These are phyloP conservation scores for Sclerospora graminicola DNA, from an alignment of 352 stramenopile genomes.

Conservation along the genomic window DNA sequence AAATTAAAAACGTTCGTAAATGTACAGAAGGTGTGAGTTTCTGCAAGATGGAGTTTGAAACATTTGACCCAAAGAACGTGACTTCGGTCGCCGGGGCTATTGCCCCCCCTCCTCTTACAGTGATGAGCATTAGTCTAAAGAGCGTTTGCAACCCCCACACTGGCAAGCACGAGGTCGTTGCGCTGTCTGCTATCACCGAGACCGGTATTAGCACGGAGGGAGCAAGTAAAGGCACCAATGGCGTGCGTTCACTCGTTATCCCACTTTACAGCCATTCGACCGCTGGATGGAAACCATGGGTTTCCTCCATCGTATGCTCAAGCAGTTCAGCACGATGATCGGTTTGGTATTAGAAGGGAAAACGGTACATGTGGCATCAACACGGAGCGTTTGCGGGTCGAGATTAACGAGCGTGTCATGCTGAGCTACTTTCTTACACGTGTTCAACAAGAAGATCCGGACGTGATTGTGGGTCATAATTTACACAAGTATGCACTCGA, in stretches of 20 bases:
- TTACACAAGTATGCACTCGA: constrained; percentile 97
- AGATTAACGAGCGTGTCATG: constrained; percentile 79
- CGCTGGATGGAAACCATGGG: constrained; percentile 44
- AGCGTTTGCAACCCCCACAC: constrained; percentile 94
- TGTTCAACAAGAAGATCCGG: constrained; percentile 94
- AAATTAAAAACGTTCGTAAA: constrained; percentile 85
- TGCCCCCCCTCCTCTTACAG: constrained; percentile 86
- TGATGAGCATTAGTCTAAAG: constrained; percentile 96
- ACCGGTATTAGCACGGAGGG: constrained; percentile 65
- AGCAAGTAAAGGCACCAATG: constrained; percentile 24
- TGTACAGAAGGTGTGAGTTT: constrained; percentile 74
- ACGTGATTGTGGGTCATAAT: constrained; percentile 98
- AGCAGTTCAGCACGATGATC: constrained; percentile 41
- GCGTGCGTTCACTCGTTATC: constrained; percentile 32
- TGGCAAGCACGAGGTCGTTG: constrained; percentile 94
- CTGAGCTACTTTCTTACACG: constrained; percentile 84
- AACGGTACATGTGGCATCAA: constrained; percentile 28
- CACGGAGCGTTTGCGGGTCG: constrained; percentile 49
- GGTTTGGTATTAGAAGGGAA: constrained; percentile 39
- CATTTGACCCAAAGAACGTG: constrained; percentile 89
- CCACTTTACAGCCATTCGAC: constrained; percentile 78
- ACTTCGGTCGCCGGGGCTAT: constrained; percentile 61
- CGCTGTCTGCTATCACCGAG: constrained; percentile 70
- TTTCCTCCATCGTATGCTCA: constrained; percentile 55
- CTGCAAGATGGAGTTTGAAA: constrained; percentile 91